A percentile compares a stretch with the other conserved stretches of the same genome.
Conservation (phyloP, 2,329 filamentous ascomycete genomes). For the Penicillium freii region DNA sequence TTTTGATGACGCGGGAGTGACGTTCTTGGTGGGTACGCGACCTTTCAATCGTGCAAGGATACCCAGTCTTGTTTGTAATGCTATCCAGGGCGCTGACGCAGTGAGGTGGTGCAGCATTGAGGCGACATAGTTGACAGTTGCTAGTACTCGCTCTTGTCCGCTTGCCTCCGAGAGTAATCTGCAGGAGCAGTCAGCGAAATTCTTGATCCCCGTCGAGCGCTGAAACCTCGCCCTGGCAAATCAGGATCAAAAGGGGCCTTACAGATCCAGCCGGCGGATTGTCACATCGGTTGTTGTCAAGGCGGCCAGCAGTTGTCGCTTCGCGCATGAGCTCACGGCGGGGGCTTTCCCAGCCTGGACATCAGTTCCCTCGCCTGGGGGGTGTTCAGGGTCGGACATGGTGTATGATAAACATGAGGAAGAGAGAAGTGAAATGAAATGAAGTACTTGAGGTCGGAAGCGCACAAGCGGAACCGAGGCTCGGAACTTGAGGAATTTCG, state of each 20-base stretch:
- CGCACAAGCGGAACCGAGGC: slow-evolving; percentile 27
- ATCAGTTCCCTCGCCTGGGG: slow-evolving; percentile 13
- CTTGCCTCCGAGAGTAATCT: slow-evolving; percentile 66
- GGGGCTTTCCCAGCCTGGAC: slow-evolving; percentile 21
- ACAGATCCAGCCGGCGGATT: slow-evolving; percentile 34
- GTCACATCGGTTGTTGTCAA: slow-evolving; percentile 30
- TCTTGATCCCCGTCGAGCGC: not conserved
- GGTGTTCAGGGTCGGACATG: slow-evolving; percentile 25
- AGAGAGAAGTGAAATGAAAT: not conserved
- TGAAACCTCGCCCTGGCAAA: not conserved
- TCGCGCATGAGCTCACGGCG: slow-evolving; percentile 21
- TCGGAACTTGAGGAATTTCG: slow-evolving; percentile 23
- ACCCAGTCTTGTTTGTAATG: slow-evolving; percentile 47
- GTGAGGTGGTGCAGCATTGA: slow-evolving; percentile 61
- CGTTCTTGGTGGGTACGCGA: slow-evolving; percentile 4
- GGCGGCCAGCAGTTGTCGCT: slow-evolving; percentile 27
- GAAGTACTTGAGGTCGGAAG: slow-evolving; percentile 1
- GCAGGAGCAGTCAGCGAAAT: slow-evolving; percentile 9
- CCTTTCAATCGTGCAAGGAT: slow-evolving; percentile 35
- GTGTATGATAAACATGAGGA: slow-evolving; percentile 4
- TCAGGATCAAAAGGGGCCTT: slow-evolving; percentile 4
- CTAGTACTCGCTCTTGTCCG: slow-evolving; percentile 68
- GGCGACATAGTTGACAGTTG: slow-evolving; percentile 66
- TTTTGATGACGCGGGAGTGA: slow-evolving; percentile 32
- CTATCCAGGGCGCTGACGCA: slow-evolving; percentile 50